Evolutionary conservation across 2,329 filamentous ascomycete genomes (phyloP).

Genomic region (Nigrospora osmanthi): DNA sequence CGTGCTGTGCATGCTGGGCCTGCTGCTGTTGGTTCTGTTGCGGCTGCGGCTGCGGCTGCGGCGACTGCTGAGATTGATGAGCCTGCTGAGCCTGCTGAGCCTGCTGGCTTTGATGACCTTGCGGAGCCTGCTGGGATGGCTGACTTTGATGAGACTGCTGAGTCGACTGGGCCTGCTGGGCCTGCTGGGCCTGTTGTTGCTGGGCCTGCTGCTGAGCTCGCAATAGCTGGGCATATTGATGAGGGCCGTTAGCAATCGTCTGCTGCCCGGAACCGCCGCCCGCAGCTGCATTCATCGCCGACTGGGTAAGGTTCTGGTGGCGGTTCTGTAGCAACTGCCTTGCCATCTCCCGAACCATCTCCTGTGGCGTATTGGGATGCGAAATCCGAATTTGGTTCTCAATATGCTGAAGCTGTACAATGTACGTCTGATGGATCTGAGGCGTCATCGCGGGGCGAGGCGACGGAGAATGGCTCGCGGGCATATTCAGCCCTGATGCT

Average conservation of each 20-base stretch:
- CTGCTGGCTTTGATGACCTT: slow-evolving; percentile 5
- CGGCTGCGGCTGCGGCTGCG: slow-evolving; percentile 40
- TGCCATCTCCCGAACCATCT: slow-evolving; percentile 42
- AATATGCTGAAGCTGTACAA: slow-evolving; percentile 41
- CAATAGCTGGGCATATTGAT: slow-evolving; percentile 52
- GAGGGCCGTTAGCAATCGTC: slow-evolving; percentile 42
- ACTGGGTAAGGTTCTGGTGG: slow-evolving; percentile 29
- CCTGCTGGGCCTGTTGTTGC: slow-evolving; percentile 7
- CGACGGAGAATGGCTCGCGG: slow-evolving; percentile 34
- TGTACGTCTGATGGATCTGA: slow-evolving; percentile 37
- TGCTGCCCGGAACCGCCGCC: slow-evolving; percentile 36
- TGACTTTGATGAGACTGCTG: slow-evolving; percentile 2
- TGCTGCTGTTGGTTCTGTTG: slow-evolving; percentile 27
- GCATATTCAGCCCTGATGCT: slow-evolving; percentile 36
- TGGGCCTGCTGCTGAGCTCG: slow-evolving; percentile 44
- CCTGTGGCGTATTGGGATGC: slow-evolving; percentile 41
- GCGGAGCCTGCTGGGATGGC: slow-evolving; percentile 8
- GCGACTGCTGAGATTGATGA: slow-evolving; percentile 43
- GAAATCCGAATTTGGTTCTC: slow-evolving; percentile 44
- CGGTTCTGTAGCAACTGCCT: slow-evolving; percentile 42
- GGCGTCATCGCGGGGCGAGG: slow-evolving; percentile 31
- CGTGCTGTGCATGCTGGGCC: slow-evolving; percentile 14
- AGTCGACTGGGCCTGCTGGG: slow-evolving; percentile 2
- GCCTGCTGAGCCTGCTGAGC: slow-evolving; percentile 8
- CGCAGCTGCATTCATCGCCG: slow-evolving; percentile 48